phyloP scores from a whole-genome alignment of 2,329 filamentous ascomycete species.

The Aspergillus sp. region DNA sequence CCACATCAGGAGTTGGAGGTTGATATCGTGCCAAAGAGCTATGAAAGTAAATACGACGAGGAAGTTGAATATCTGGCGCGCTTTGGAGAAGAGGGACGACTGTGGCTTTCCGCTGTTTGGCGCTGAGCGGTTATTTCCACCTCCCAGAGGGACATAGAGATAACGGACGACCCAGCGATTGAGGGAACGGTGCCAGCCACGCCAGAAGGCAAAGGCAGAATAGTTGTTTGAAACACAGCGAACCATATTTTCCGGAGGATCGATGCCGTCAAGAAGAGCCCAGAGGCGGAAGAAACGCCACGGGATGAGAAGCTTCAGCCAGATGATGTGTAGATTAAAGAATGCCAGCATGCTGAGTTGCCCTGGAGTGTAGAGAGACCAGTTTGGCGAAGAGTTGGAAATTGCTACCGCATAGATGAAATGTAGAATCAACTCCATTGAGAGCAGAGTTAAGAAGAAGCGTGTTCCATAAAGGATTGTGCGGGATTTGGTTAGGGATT shows the following conservation, averaged over 20 bases:
- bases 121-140: conserved; percentile 46
- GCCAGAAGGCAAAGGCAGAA: conserved; percentile 88
- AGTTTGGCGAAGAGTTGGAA: conserved; percentile 73
- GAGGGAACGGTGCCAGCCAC: conserved; percentile 91
- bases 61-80: conserved; percentile 70
- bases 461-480: conserved; percentile 81
- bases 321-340: conserved; percentile 96
- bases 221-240: conserved; percentile 96
- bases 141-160: conserved; percentile 88
- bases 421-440: conserved; percentile 90
- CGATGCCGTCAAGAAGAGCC: conserved; percentile 84
- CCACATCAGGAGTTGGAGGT: conserved; percentile 87
- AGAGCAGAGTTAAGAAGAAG: conserved; percentile 74
- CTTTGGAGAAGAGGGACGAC: conserved; percentile 46
- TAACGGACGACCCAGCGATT: conserved; percentile 95
- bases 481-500: conserved; percentile 68
- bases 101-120: conserved; percentile 17
- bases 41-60: conserved; percentile 92
- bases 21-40: conserved; percentile 96
- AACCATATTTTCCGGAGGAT: conserved; percentile 97
- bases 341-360: conserved; percentile 89
- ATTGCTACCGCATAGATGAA: conserved; percentile 94
- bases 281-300: conserved; percentile 99
- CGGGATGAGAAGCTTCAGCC: conserved; percentile 93
- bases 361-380: conserved; percentile 79